Evolutionary conservation across 2,329 filamentous ascomycete genomes (phyloP).

Genomic region (Alternaria gaisen): DNA sequence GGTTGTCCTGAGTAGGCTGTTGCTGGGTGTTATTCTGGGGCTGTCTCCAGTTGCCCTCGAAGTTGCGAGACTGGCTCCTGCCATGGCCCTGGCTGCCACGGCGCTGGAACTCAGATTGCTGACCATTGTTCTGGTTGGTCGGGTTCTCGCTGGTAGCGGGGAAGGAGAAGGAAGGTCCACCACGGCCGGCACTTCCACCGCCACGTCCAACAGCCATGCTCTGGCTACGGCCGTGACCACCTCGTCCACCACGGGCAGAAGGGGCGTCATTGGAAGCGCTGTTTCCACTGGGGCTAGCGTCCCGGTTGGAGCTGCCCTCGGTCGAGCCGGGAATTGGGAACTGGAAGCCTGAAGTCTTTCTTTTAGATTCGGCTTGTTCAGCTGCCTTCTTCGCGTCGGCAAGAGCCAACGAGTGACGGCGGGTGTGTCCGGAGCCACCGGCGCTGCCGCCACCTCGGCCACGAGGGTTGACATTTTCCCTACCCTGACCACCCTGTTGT

Average conservation of each 20-base stretch:
- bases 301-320: conserved; percentile 63
- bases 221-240: conserved; percentile 80
- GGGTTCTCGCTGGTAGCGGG: conserved; percentile 61
- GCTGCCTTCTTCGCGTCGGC: conserved; percentile 98
- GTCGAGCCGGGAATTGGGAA: conserved; percentile 79
- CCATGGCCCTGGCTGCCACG: conserved; percentile 82
- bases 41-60: conserved; percentile 97
- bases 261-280: conserved; percentile 41
- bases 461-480: conserved; percentile 74
- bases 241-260: conserved; percentile 53
- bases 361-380: conserved; percentile 94
- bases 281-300: conserved; percentile 64
- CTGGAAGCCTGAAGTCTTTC: conserved; percentile 92
- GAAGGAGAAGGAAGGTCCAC: conserved; percentile 78
- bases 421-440: conserved; percentile 78
- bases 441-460: conserved; percentile 76
- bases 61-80: conserved; percentile 87
- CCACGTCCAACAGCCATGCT: conserved; percentile 83
- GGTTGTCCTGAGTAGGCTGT: conserved; percentile 58
- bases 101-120: conserved; percentile 72
- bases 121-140: conserved; percentile 55
- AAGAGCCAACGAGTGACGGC: conserved; percentile 91
- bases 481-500: conserved; percentile 65
- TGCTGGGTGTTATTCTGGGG: conserved; percentile 64
- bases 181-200: conserved; percentile 67